phyloP scores from a whole-genome alignment of 331 rosid species.

The Acacia pycnantha region DNA sequence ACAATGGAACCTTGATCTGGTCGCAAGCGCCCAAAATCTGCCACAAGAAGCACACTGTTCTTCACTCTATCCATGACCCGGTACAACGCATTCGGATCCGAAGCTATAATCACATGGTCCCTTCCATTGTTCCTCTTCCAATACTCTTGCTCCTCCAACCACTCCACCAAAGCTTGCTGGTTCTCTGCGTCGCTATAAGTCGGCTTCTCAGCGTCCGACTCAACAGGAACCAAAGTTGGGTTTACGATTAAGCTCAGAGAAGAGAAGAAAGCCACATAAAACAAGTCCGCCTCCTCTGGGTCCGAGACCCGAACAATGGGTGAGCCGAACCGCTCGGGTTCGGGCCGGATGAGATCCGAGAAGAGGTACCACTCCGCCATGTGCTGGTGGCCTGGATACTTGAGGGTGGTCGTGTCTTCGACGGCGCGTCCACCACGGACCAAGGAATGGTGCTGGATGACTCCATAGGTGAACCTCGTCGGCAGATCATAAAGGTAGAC shows the following conservation, averaged over 20 bases:
- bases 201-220: slow-evolving; percentile 30
- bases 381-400: slow-evolving; percentile 95
- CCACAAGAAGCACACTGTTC: slow-evolving; percentile 63
- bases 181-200: slow-evolving; percentile 73
- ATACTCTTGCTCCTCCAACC: slow-evolving; percentile 79
- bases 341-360: slow-evolving; percentile 56
- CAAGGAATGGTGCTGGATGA: slow-evolving; percentile 60
- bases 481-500: slow-evolving; percentile 82
- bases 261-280: slow-evolving; percentile 83
- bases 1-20: slow-evolving; percentile 82
- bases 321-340: slow-evolving; percentile 51
- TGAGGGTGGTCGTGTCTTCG: slow-evolving; percentile 33
- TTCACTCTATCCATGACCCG: slow-evolving; percentile 62
- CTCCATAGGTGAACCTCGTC: slow-evolving; percentile 58
- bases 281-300: slow-evolving; percentile 85
- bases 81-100: slow-evolving; percentile 87
- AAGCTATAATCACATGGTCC: slow-evolving; percentile 87
- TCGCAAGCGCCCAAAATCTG: slow-evolving; percentile 81
- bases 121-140: slow-evolving; percentile 80
- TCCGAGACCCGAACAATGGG: slow-evolving; percentile 53
- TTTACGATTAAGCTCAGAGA: slow-evolving; percentile 80
- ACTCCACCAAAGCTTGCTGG: slow-evolving; percentile 75
- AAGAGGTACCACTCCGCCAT: slow-evolving; percentile 94
- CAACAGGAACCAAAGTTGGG: slow-evolving; percentile 40
- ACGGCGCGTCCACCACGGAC: slow-evolving; percentile 64